Evolutionary conservation across 495 filamentous ascomycete species (phyloP).

Genomic region (Penicillium robsamsonii): DNA sequence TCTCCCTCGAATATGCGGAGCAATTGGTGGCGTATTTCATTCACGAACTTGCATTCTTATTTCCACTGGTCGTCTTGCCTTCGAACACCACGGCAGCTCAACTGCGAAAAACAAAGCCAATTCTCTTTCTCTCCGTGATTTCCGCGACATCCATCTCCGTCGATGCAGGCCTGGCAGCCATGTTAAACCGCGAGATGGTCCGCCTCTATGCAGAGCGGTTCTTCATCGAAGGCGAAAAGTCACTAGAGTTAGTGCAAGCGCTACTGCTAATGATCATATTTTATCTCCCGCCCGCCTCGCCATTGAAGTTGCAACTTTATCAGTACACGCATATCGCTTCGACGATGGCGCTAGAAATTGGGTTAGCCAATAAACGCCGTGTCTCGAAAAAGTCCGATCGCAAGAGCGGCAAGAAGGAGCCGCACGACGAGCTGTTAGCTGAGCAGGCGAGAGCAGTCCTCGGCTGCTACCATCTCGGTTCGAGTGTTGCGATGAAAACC

Average conservation of each 20-base stretch:
- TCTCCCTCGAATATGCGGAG: constrained; percentile 45
- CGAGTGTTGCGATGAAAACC: constrained; percentile 51
- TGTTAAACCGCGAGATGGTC: constrained; percentile 48
- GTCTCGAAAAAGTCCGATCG: constrained; percentile 25
- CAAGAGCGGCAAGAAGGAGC: constrained; percentile 14
- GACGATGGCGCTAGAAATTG: constrained; percentile 55
- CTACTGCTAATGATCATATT: constrained; percentile 48
- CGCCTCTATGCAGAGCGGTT: constrained; percentile 47
- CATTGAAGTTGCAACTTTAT: constrained; percentile 50
- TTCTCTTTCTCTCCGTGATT: constrained; percentile 51
- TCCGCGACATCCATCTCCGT: constrained; percentile 46
- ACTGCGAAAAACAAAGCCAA: constrained; percentile 44
- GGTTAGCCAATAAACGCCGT: constrained; percentile 39
- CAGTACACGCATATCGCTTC: constrained; percentile 55
- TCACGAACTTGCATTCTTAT: constrained; percentile 41
- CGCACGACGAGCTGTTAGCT: constrained; percentile 37
- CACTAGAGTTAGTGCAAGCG: constrained; percentile 52
- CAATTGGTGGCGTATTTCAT: constrained; percentile 45
- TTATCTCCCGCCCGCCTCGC: constrained; percentile 49
- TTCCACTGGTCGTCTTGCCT: constrained; percentile 43
- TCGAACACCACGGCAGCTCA: constrained; percentile 37
- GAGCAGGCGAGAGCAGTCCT: constrained; percentile 47
- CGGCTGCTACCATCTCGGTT: constrained; percentile 47
- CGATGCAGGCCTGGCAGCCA: constrained; percentile 40
- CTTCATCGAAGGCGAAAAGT: constrained; percentile 51